These are phyloP conservation scores for Gonium pectorale DNA, from an alignment of 139 green algal species.

Conservation along the genomic window DNA sequence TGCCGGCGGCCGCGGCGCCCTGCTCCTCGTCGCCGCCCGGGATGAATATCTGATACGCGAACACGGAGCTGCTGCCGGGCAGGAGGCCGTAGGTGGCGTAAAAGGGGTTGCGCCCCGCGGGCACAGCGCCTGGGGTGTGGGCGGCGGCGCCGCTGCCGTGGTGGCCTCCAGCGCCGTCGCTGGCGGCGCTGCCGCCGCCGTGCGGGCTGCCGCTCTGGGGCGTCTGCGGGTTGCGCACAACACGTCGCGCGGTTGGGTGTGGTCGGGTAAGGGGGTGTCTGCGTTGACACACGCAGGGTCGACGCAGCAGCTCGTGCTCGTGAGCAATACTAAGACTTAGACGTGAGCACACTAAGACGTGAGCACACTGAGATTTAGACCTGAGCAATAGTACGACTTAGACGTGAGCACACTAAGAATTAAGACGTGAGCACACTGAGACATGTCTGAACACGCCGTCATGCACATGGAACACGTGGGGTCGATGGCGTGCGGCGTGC, in stretches of 20 bases:
- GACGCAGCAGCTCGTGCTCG: too few species aligned
- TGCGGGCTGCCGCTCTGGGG: neutral
- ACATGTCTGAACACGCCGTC: too few species aligned
- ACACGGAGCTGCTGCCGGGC: conserved; percentile 16
- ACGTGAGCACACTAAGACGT: too few species aligned
- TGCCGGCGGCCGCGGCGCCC: neutral
- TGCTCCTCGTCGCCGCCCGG: conserved; percentile 24
- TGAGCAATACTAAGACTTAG: too few species aligned
- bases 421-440: too few species aligned
- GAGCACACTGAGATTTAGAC: too few species aligned
- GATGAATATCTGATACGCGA: conserved; percentile 36
- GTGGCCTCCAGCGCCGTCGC: neutral
- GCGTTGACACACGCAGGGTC: too few species aligned
- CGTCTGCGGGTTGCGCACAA: neutral
- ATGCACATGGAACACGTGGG: too few species aligned
- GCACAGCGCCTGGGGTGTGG: neutral
- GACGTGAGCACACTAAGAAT: too few species aligned
- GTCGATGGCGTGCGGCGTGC: too few species aligned
- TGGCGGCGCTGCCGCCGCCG: neutral
- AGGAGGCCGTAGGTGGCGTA: conserved; percentile 33
- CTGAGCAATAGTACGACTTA: too few species aligned
- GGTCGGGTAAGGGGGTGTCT: too few species aligned
- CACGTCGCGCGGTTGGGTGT: neutral
- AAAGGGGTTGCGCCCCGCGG: conserved; percentile 19
- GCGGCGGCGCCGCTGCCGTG: neutral